phyloP scores from a whole-genome alignment of 1,284 basidiomycete genomes.

The Butyriboletus pseudospeciosus region DNA sequence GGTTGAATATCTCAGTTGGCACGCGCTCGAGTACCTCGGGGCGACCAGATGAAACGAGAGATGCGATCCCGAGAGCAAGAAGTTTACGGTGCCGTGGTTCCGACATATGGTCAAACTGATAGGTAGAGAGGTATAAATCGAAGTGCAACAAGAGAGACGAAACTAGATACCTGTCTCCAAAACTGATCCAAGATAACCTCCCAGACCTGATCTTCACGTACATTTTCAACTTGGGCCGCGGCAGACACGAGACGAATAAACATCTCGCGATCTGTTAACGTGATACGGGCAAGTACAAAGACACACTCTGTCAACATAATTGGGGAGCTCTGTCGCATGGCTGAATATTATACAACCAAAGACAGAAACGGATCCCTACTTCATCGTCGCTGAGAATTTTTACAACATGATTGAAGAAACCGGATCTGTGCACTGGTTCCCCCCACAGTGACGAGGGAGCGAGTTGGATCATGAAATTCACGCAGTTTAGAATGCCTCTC shows the following conservation, averaged over 20 bases:
- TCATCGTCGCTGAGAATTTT: conserved; percentile 60
- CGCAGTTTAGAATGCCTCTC: conserved; percentile 51
- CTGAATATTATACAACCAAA: conserved; percentile 12
- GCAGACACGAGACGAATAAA: conserved; percentile 66
- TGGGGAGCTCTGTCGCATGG: conserved; percentile 42
- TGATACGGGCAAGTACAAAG: conserved; percentile 65
- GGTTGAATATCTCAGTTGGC: conserved; percentile 73
- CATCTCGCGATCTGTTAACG: conserved; percentile 56
- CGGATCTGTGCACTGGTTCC: conserved; percentile 63
- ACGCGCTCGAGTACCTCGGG: conserved; percentile 68
- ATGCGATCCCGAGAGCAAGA: conserved; percentile 68
- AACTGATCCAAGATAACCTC: conserved; percentile 70
- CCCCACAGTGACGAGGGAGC: conserved; percentile 63
- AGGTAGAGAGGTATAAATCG: background rate
- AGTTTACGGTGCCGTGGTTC: conserved; percentile 73
- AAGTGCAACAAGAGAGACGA: background rate
- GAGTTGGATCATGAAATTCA: conserved; percentile 59
- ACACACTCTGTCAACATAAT: conserved; percentile 61
- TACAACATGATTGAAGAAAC: conserved; percentile 60
- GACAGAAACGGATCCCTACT: conserved; percentile 35
- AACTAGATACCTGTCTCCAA: conserved; percentile 62
- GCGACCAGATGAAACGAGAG: conserved; percentile 64
- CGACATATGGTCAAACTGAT: conserved; percentile 79
- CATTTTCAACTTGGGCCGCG: conserved; percentile 45
- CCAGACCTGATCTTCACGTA: conserved; percentile 54